Evolutionary conservation across 2,329 filamentous ascomycete species (phyloP), one percentile per base, ranked within the genome.

Genomic region (Trichoderma sp.): DNA sequence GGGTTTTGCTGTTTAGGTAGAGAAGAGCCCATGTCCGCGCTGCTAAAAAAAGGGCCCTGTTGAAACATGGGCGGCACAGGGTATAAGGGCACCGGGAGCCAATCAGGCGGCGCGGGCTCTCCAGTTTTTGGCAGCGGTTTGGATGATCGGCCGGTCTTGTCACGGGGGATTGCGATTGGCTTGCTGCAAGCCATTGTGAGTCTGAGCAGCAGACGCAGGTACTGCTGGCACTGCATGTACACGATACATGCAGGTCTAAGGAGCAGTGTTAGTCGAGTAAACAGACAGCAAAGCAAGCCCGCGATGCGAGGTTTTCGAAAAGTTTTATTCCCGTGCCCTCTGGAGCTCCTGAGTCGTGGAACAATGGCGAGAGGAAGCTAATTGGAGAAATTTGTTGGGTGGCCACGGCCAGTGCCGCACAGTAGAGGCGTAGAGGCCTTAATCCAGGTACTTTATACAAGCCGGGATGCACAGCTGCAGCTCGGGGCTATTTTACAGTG

Each of bases 1-100:
- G 43, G 43, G n/a, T n/a, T 16, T 19, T 40, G 37, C 37, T 40
- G 7, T 19, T 21, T 6, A 47, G 43, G 31, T 10, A 33, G 31
- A 33, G n/a, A 21, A n/a, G 5, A 37, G 35, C 35, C 35, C 43
- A n/a, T 49, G 43, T n/a, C 40, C 5, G 43, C 21, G 43, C 43
- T 49, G 55, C 55, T 57, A 57, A 57, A 57, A 33, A 57, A 57
- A 55, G 52, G 55, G 55, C 29, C 55, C 55, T 33, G 33, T 33
- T 57, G 55, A 57, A 57, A 57, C 55, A 57, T 33, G 31, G 27
- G 16, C 55, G 55, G 55, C 11, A 57, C n/a, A 33, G 10, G 33
- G 33, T 33, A 33, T 33, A 57, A 29, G 31, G 53, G 27, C n/a
- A n/a, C 55, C 31, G 55, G 37, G 7, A 31, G 53, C 55, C 55